These are phyloP conservation scores for Pseudofabraea citricarpa DNA, from an alignment of 2,329 filamentous ascomycete species.

Conservation along the genomic window DNA sequence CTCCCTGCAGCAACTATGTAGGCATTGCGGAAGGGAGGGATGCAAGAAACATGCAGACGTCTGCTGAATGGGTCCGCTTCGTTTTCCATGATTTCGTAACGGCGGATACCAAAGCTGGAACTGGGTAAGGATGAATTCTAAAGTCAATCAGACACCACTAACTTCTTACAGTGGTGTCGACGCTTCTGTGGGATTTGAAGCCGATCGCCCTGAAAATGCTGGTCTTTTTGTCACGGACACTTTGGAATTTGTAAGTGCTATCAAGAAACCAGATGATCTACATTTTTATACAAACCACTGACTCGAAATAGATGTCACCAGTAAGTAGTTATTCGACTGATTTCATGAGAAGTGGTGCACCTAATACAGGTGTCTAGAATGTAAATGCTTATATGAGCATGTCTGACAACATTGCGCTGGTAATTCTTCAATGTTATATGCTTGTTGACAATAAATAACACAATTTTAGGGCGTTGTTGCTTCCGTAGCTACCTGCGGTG, in stretches of 20 bases:
- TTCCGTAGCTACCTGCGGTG: background rate
- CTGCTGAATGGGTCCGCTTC: slow-evolving; percentile 16
- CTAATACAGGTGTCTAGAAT: no score
- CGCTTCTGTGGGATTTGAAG: slow-evolving; percentile 15
- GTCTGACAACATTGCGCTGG: slow-evolving; percentile 1
- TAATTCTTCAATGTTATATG: background rate
- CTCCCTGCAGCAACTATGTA: slow-evolving; percentile 9
- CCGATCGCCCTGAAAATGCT: slow-evolving; percentile 11
- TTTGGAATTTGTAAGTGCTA: slow-evolving; percentile 3
- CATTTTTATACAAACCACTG: background rate
- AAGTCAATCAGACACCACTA: no score
- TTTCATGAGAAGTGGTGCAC: no score
- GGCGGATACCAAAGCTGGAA: slow-evolving; percentile 7
- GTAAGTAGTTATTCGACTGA: no score
- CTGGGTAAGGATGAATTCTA: slow-evolving; percentile 8
- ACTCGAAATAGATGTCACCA: slow-evolving; percentile 1
- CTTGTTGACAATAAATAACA: background rate
- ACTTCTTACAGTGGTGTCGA: slow-evolving; percentile 13
- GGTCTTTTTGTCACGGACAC: slow-evolving; percentile 12
- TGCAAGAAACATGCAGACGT: slow-evolving; percentile 11
- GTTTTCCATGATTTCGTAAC: slow-evolving; percentile 17
- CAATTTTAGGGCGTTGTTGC: slow-evolving; percentile 1
- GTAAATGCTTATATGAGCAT: slow-evolving; percentile 1
- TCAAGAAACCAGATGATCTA: background rate
- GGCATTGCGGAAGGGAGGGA: slow-evolving; percentile 4